Percentiles rank a stretch among this genome's conserved stretches.
Conservation (phyloP, 331 rosid species). For the Malus hybrid region DNA sequence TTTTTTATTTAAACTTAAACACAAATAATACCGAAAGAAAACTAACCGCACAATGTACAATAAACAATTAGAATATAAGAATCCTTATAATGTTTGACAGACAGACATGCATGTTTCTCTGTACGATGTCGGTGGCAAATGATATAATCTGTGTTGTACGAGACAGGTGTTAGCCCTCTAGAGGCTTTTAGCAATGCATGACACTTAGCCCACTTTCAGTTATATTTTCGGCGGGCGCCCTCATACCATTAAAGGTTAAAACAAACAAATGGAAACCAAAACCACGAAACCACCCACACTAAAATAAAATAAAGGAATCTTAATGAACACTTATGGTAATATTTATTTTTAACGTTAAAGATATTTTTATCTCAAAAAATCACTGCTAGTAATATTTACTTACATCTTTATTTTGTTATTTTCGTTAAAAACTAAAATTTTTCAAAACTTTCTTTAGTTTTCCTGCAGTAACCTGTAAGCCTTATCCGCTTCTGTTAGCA, state of each 20-base stretch:
- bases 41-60: rapidly evolving
- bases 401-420: no score
- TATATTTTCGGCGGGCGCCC: neutral
- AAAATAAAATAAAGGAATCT: neutral
- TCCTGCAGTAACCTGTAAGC: neutral
- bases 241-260: no score
- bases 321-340: no score
- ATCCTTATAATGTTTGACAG: no score
- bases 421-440: no score
- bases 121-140: neutral
- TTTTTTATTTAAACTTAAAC: no score
- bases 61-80: rapidly evolving
- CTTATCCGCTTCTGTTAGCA: neutral
- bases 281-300: neutral
- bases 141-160: no score
- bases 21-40: rapidly evolving
- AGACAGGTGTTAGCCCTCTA: neutral
- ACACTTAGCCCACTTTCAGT: neutral
- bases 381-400: rapidly evolving
- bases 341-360: rapidly evolving
- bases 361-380: rapidly evolving
- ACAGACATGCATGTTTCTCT: no score
- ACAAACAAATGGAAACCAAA: neutral
- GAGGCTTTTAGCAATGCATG: neutral
- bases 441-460: rapidly evolving